These are phyloP conservation scores for Phytopythium cucurbitacearum DNA, from an alignment of 352 stramenopile species.

Conservation along the genomic window DNA sequence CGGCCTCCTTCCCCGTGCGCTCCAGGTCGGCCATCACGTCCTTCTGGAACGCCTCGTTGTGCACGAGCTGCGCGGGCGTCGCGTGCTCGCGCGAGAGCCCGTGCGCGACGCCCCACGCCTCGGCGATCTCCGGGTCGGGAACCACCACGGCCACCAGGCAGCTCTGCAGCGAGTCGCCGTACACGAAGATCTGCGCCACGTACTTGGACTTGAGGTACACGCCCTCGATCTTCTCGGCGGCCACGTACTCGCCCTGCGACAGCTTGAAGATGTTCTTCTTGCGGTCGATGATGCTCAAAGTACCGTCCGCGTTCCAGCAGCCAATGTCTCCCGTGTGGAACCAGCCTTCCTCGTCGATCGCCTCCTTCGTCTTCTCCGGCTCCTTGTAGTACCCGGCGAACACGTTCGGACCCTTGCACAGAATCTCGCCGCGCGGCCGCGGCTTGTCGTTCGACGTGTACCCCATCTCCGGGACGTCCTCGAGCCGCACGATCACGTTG, in stretches of 20 bases:
- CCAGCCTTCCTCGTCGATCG: conserved; percentile 88
- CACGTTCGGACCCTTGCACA: conserved; percentile 63
- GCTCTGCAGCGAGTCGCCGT: conserved; percentile 92
- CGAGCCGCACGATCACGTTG: conserved; percentile 87
- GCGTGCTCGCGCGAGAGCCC: conserved; percentile 27
- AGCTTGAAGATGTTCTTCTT: conserved; percentile 94
- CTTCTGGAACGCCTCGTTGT: conserved; percentile 44
- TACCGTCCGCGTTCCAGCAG: conserved; percentile 88
- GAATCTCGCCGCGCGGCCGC: conserved; percentile 44
- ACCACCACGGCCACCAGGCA: conserved; percentile 90
- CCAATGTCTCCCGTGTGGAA: conserved; percentile 96
- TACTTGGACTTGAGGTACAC: conserved; percentile 87
- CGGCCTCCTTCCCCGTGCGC: conserved; percentile 34
- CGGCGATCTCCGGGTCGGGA: conserved; percentile 32
- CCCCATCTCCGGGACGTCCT: conserved; percentile 94
- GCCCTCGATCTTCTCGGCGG: conserved; percentile 94
- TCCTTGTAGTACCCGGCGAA: conserved; percentile 94
- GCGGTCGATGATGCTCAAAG: conserved; percentile 80
- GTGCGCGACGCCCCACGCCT: conserved; percentile 24
- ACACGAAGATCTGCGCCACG: conserved; percentile 90
- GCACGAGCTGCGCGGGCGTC: conserved; percentile 27
- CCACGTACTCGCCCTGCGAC: conserved; percentile 92
- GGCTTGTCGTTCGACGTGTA: conserved; percentile 79
- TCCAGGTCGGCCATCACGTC: conserved; percentile 77
- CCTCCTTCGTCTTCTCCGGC: conserved; percentile 83